phyloP scores from a whole-genome alignment of 2,329 filamentous ascomycete species.

The Cladophialophora yegresii region DNA sequence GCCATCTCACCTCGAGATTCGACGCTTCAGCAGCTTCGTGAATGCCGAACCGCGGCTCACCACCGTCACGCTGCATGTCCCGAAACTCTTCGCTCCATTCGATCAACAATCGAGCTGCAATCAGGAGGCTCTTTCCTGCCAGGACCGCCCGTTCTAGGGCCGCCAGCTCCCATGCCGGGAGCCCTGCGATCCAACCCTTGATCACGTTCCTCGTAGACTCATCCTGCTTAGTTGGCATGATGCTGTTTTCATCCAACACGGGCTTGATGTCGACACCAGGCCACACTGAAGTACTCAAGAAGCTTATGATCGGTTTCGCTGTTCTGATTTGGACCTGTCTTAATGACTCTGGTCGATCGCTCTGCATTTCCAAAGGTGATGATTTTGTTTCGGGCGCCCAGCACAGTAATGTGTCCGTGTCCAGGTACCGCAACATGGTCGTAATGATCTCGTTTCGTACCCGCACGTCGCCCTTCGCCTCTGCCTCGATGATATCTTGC shows the following conservation, averaged over 20 bases:
- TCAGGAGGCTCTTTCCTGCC: conserved; percentile 81
- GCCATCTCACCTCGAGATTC: conserved; percentile 85
- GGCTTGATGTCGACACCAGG: conserved; percentile 77
- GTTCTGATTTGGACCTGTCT: conserved; percentile 70
- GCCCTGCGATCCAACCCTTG: conserved; percentile 70
- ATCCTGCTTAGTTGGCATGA: conserved; percentile 73
- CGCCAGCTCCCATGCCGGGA: conserved; percentile 79
- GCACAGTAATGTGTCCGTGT: conserved; percentile 90
- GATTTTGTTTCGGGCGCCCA: conserved; percentile 69
- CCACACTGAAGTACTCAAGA: conserved; percentile 74
- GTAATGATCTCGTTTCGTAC: conserved; percentile 66
- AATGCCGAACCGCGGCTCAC: conserved; percentile 64
- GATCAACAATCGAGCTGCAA: conserved; percentile 72
- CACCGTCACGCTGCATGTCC: conserved; percentile 48
- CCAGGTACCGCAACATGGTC: conserved; percentile 78
- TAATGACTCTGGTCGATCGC: conserved; percentile 58
- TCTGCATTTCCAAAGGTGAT: conserved; percentile 50
- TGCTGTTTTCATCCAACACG: conserved; percentile 75
- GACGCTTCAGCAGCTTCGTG: conserved; percentile 77
- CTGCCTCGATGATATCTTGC: conserved; percentile 73
- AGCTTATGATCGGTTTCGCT: conserved; percentile 70
- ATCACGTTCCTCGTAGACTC: conserved; percentile 76
- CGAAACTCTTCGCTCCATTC: conserved; percentile 82
- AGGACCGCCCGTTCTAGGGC: conserved; percentile 81
- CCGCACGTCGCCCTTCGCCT: conserved; percentile 53